Evolutionary conservation across 352 stramenopile species (phyloP).

Genomic region (Lagenidium giganteum): DNA sequence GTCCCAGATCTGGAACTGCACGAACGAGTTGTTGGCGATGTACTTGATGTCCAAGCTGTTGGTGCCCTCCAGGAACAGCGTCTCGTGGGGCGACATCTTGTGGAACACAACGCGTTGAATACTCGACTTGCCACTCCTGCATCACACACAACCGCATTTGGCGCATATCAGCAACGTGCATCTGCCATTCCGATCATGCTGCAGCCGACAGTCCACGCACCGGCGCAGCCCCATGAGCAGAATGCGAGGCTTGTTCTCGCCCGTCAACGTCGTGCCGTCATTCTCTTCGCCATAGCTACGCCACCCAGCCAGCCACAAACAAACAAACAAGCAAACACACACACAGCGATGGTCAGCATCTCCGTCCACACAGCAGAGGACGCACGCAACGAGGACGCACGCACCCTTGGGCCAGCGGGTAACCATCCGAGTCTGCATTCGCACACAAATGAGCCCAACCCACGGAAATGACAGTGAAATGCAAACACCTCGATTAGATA

Average conservation of each 20-base stretch:
- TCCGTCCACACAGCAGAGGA: too few species aligned
- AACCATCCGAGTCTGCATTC: constrained; percentile 25
- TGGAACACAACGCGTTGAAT: constrained; percentile 98
- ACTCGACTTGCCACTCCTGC: constrained; percentile 82
- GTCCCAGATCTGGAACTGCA: constrained; percentile 99
- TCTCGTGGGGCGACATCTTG: constrained; percentile 99
- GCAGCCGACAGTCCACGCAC: constrained; percentile 23
- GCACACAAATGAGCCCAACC: not conserved
- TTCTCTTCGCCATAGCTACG: constrained; percentile 70
- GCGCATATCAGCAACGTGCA: not conserved
- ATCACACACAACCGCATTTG: not conserved
- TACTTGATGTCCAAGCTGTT: constrained; percentile 92
- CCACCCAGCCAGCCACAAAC: too few species aligned
- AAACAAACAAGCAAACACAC: constrained; percentile 6
- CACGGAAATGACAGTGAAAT: not conserved
- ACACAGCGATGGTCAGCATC: too few species aligned
- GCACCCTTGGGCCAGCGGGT: constrained; percentile 28
- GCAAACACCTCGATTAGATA: not conserved
- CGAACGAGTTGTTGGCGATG: constrained; percentile 97
- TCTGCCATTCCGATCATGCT: not conserved
- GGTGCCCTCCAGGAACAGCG: constrained; percentile 92
- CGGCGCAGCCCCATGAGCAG: constrained; percentile 96
- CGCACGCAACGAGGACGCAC: not conserved
- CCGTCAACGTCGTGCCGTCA: constrained; percentile 66
- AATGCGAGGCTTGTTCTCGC: constrained; percentile 92